Evolutionary conservation across 129 eudicot genomes (phyloP), one percentile per base, ranked within the genome.

Genomic region (Centella asiatica): DNA sequence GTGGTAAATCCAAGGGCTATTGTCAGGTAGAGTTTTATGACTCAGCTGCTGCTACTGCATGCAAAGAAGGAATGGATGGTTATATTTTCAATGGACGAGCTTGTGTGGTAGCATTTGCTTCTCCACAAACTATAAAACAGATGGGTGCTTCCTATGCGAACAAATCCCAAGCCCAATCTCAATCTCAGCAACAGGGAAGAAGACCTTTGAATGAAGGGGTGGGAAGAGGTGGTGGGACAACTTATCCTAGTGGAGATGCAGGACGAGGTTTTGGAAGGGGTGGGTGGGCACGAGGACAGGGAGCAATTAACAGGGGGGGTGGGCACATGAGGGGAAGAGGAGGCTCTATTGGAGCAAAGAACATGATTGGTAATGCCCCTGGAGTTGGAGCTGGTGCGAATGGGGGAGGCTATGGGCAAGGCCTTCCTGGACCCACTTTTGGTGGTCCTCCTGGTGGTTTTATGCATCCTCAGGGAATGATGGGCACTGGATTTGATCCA

Each of bases 41-140:
- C 69, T 69, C 90, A 36, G 69, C 77, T 9, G 76, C 83, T 9
- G 97, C 97, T 8, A 46, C 85, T 3, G 78, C 94, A 26, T 89
- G 97, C 59, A 89, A 80, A 73, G 97, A 89, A 61, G 95, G 94
- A 31, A 89, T 89, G 97, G 78, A 89, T 44, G 97, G 97, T 52
- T 90, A 85, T 64, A 46, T 85, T 57, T 89, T 89, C 49, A 89
- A 89, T 66, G 97, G 97, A 0, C 78, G 95, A 17, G 85, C 97
- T 1, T 89, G 97, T 85, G 87, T 89, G 37, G 97, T 89, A 57
- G 95, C 94, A 20, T 89, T 13, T 67, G 97, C 90, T 25, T 79
- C 97, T 14, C 96, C 96, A 0, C 77, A 18, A 55, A 72, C 78
- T 73, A 80, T 88, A 40, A 84, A 79, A 71, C 77, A 81, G 64